A percentile compares a stretch with the other conserved stretches of the same genome.
Evolutionary conservation across 176 grass and related monocot genomes (phyloP).

Genomic region (Elaeis guineensis): DNA sequence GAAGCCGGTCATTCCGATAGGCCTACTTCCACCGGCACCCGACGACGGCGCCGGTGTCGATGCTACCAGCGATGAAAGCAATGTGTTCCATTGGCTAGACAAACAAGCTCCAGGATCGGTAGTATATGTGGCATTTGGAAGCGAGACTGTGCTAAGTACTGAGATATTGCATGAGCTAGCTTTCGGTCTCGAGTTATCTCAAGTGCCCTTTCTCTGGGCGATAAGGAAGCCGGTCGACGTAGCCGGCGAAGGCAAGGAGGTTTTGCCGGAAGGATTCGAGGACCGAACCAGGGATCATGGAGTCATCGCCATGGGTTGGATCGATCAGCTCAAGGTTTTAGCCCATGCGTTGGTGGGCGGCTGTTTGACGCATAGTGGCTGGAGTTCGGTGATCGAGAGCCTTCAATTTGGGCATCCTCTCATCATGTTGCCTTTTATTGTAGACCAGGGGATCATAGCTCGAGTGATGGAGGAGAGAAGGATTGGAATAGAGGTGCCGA

Average conservation of each 20-base stretch:
- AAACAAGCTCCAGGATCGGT: conserved; percentile 9
- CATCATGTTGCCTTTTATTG: neutral
- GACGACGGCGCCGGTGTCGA: too few relatives aligned
- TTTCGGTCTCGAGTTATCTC: conserved; percentile 23
- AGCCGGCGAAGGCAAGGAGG: neutral
- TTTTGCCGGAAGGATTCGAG: conserved; percentile 25
- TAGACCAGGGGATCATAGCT: neutral
- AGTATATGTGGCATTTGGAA: conserved; percentile 34
- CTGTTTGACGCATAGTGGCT: conserved; percentile 3
- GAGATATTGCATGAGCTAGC: conserved; percentile 14
- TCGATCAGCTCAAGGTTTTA: neutral
- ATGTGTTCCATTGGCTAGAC: conserved; percentile 19
- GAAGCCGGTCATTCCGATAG: too few relatives aligned
- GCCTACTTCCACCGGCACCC: too few relatives aligned
- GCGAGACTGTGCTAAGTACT: conserved; percentile 20
- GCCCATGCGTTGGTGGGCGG: neutral
- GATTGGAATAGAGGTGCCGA: neutral
- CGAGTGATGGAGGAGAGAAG: neutral
- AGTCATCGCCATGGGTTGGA: too few relatives aligned
- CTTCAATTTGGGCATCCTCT: neutral
- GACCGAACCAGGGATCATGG: neutral
- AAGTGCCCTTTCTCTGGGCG: conserved; percentile 35
- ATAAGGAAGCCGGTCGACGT: conserved; percentile 1
- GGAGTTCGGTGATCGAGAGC: neutral
- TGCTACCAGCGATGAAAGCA: too few relatives aligned